These are phyloP conservation scores for Diaporthe australafricana DNA, from an alignment of 2,329 filamentous ascomycete species.

Conservation along the genomic window DNA sequence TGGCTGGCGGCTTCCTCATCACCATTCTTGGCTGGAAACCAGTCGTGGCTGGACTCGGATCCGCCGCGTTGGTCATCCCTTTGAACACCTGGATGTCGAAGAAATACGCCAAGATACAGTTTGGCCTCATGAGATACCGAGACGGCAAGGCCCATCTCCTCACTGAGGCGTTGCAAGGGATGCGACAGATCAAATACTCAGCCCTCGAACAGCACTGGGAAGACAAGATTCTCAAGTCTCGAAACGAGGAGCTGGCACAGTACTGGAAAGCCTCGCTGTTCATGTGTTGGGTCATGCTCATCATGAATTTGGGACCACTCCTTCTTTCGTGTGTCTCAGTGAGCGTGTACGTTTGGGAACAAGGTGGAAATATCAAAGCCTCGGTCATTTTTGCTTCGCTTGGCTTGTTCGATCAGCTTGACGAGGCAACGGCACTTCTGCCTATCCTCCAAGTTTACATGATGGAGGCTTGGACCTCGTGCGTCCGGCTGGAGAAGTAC, in stretches of 20 bases:
- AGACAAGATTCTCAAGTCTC: slow-evolving; percentile 47
- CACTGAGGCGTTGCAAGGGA: slow-evolving; percentile 51
- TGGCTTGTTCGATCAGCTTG: slow-evolving; percentile 50
- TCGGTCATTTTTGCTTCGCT: slow-evolving; percentile 51
- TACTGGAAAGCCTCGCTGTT: slow-evolving; percentile 48
- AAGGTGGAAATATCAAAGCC: slow-evolving; percentile 46
- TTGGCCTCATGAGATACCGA: slow-evolving; percentile 50
- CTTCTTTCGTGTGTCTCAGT: slow-evolving; percentile 49
- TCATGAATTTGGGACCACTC: slow-evolving; percentile 48
- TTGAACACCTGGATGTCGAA: slow-evolving; percentile 46
- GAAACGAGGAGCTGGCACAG: slow-evolving; percentile 49
- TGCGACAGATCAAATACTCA: slow-evolving; percentile 53
- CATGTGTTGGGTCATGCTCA: slow-evolving; percentile 45
- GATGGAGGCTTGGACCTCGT: slow-evolving; percentile 51
- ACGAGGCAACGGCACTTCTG: slow-evolving; percentile 47
- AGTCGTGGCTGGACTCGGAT: slow-evolving; percentile 46
- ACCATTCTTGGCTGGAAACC: slow-evolving; percentile 48
- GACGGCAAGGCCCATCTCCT: slow-evolving; percentile 50
- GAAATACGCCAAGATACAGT: slow-evolving; percentile 46
- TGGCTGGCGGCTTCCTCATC: slow-evolving; percentile 47
- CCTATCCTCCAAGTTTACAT: slow-evolving; percentile 49
- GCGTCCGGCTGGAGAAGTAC: slow-evolving; percentile 49
- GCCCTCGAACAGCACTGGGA: slow-evolving; percentile 51
- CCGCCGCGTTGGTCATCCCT: slow-evolving; percentile 44
- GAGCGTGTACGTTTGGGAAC: slow-evolving; percentile 47